Evolutionary conservation across 441 rosid genomes (phyloP), one percentile per base, ranked within the genome.

Genomic region (Eutrema salsugineum): DNA sequence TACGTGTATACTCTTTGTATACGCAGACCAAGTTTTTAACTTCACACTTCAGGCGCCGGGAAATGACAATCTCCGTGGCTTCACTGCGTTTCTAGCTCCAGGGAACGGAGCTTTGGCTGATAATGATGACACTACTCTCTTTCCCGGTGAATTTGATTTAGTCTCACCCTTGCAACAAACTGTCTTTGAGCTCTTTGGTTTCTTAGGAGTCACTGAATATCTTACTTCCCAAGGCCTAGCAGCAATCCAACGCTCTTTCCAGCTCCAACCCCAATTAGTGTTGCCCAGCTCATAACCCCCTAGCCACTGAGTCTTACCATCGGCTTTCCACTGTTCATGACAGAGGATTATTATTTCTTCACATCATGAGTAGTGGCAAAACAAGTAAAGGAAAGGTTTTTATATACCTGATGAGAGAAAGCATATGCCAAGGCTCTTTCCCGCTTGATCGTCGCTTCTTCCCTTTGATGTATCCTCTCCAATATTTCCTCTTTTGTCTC

Each of bases 341-440:
- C 24, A 54, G 53, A 30, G 54, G 38, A 70, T 69, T 38, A 70
- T 69, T 38, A 28, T 30, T 24, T 46, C 12, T 49, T 22, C 35
- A 46, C 0, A 44, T 7, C 0, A n/a, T n/a, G 4, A 42, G 50
- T n/a, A 55, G 43, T 2, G 55, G 16, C 3, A 20, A 20, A 59
- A 54, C 50, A 49, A 40, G 19, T 19, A 47, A 27, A 66, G 7
- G 22, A 58, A 20, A 14, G 1, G 22, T 20, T 19, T 47, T 44
- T 46, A 56, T 12, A 46, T 81, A 90, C 99, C 92, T 91, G 99
- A 82, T 94, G 99, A 76, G 94, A 83, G 72, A 92, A 92, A 69
- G 99, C 96, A 67, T 94, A 92, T 39, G 99, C 99, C 91, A 94
- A 83, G 38, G 96, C 80, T 72, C 97, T 83, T 63, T 94, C 97